Evolutionary conservation across 495 filamentous ascomycete species (phyloP).

Genomic region (Penicillium coprophilum): DNA sequence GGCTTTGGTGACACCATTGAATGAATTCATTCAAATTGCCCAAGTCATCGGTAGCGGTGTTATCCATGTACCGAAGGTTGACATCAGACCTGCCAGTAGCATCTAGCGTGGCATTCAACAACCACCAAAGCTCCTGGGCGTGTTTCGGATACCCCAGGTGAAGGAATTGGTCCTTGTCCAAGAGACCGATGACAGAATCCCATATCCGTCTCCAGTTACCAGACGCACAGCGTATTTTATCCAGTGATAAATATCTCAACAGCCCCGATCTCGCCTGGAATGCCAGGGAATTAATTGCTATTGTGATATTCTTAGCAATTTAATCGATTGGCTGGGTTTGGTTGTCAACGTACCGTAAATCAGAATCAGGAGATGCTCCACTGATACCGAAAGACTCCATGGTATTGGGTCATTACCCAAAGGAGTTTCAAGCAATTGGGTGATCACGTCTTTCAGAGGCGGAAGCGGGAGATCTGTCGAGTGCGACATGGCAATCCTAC

Average conservation of each 20-base stretch:
- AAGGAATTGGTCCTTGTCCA: conserved; percentile 26
- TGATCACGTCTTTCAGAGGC: conserved; percentile 27
- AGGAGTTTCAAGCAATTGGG: conserved; percentile 27
- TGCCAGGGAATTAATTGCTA: conserved; percentile 37
- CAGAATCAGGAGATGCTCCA: conserved; percentile 37
- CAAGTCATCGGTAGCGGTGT: conserved; percentile 38
- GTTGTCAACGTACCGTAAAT: conserved; percentile 35
- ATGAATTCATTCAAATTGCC: conserved; percentile 42
- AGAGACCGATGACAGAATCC: conserved; percentile 22
- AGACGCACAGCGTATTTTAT: conserved; percentile 32
- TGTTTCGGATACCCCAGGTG: conserved; percentile 42
- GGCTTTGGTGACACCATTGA: conserved; percentile 26
- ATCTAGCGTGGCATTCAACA: conserved; percentile 35
- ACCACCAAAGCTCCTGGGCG: conserved; percentile 42
- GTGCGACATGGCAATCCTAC: conserved; percentile 18
- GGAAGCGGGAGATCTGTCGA: conserved; percentile 22
- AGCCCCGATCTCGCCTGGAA: conserved; percentile 34
- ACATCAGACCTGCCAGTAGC: conserved; percentile 14
- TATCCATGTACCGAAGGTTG: conserved; percentile 34
- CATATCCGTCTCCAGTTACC: conserved; percentile 40
- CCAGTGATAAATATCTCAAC: conserved; percentile 28
- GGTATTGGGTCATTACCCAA: conserved; percentile 14
- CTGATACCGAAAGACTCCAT: conserved; percentile 31
- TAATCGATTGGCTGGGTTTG: background rate
- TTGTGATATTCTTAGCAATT: conserved; percentile 3